Evolutionary conservation across 2,329 filamentous ascomycete species (phyloP).

Genomic region (Calcarisporium arbuscula): DNA sequence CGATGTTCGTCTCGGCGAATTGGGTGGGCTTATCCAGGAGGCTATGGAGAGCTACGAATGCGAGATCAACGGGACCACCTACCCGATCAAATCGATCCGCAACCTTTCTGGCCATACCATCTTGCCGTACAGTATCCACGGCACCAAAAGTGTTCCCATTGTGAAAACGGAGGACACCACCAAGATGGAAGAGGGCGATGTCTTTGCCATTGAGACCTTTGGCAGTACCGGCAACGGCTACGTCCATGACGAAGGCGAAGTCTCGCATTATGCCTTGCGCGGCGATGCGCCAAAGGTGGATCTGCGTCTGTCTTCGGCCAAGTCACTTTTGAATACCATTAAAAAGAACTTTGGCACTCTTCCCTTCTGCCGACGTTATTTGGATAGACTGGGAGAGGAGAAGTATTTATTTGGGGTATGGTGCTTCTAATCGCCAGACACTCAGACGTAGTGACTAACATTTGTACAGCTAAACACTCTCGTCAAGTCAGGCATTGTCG

Average conservation of each 20-base stretch:
- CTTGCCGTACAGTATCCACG: constrained; percentile 69
- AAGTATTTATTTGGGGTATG: constrained; percentile 75
- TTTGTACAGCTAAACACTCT: constrained; percentile 64
- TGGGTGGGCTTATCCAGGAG: constrained; percentile 66
- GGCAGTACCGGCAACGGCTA: constrained; percentile 70
- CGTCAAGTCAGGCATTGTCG: constrained; percentile 70
- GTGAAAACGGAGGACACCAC: constrained; percentile 70
- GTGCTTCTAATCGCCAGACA: not conserved
- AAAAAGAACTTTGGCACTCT: constrained; percentile 87
- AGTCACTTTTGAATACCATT: constrained; percentile 72
- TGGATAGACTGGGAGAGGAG: constrained; percentile 80
- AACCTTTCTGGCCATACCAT: constrained; percentile 75
- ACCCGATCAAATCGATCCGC: constrained; percentile 65
- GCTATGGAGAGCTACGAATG: constrained; percentile 74
- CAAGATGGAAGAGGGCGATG: constrained; percentile 81
- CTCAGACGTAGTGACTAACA: not conserved
- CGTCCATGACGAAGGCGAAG: constrained; percentile 71
- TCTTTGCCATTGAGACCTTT: constrained; percentile 79
- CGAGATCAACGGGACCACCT: constrained; percentile 60
- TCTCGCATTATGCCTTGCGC: constrained; percentile 72
- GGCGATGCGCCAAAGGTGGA: constrained; percentile 52
- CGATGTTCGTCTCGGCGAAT: constrained; percentile 68
- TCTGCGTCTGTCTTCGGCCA: constrained; percentile 67
- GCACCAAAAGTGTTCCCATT: constrained; percentile 73
- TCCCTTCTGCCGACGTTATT: constrained; percentile 75